Conservation (phyloP, 2,329 filamentous ascomycete genomes). For the Colletotrichum godetiae region DNA sequence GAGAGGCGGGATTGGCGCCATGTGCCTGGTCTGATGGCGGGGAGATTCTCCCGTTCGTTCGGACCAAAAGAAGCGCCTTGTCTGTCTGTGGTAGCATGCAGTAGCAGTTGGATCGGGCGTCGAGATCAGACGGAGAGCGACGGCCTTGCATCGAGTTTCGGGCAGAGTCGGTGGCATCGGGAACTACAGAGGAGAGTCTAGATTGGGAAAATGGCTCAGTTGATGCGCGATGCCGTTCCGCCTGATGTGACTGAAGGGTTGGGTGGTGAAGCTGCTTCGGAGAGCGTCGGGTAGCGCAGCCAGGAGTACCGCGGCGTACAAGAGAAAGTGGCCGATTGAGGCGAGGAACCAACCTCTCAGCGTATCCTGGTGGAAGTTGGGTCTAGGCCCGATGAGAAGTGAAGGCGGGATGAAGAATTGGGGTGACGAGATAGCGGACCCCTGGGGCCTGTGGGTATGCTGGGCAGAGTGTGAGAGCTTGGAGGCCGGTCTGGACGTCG, state of each 20-base stretch:
- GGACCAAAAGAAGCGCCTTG: not conserved
- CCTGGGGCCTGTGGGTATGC: slow-evolving; percentile 5
- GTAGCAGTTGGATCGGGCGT: not conserved
- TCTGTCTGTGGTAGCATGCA: not conserved
- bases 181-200: not conserved
- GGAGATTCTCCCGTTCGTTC: slow-evolving; percentile 1
- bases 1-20: slow-evolving; percentile 30
- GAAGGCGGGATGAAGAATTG: not conserved
- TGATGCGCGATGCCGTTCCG: slow-evolving; percentile 16
- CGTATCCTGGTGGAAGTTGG: not conserved
- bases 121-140: slow-evolving; percentile 10
- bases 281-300: not conserved
- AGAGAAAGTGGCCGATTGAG: not conserved
- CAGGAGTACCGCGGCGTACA: not conserved
- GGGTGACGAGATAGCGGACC: slow-evolving; percentile 5
- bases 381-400: not conserved
- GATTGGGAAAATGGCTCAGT: slow-evolving; percentile 23
- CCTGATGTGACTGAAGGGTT: slow-evolving; percentile 19
- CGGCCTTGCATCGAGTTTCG: slow-evolving; percentile 9
- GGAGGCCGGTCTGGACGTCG: not conserved
- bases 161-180: slow-evolving; percentile 9
- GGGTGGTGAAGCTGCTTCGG: not conserved
- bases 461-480: not conserved
- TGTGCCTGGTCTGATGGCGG: slow-evolving; percentile 16
- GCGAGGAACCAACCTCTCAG: not conserved